Evolutionary conservation across 164 flowering plant genomes (phyloP).

Genomic region (Vitis vinifera): DNA sequence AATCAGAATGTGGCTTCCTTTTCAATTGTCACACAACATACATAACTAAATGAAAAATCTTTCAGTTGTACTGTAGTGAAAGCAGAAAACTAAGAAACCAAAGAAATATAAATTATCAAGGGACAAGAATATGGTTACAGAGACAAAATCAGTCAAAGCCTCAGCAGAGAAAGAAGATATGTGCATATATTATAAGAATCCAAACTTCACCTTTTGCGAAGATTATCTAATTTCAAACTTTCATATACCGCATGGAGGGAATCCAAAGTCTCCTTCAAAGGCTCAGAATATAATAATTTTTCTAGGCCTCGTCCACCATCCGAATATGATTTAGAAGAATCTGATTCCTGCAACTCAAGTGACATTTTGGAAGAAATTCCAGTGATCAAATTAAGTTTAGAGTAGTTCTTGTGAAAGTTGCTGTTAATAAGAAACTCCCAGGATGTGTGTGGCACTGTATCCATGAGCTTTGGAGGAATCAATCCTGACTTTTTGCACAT

Average conservation of each 20-base stretch:
- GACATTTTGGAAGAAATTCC: slow-evolving; percentile 26
- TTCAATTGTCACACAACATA: not conserved
- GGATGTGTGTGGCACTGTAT: slow-evolving; percentile 33
- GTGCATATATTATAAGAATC: not conserved
- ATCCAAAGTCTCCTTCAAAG: slow-evolving; percentile 60
- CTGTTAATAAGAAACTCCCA: slow-evolving; percentile 89
- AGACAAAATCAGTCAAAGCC: not conserved
- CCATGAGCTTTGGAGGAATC: slow-evolving; percentile 15
- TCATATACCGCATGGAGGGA: slow-evolving; percentile 92
- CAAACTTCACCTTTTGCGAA: slow-evolving; percentile 63
- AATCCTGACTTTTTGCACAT: slow-evolving; percentile 37
- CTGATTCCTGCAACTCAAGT: slow-evolving; percentile 17
- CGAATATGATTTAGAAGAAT: slow-evolving; percentile 18
- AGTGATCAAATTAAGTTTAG: slow-evolving; percentile 23
- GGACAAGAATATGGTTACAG: not conserved
- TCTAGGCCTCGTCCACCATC: slow-evolving; percentile 28
- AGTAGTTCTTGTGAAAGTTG: slow-evolving; percentile 64
- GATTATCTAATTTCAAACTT: slow-evolving; percentile 75
- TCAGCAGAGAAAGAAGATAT: not conserved
- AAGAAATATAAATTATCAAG: not conserved
- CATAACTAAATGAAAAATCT: not conserved
- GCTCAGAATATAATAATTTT: slow-evolving; percentile 38
- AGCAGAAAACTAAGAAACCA: not conserved
- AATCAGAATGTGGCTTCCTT: not conserved
- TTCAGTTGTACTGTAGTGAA: not conserved